A percentile compares a stretch with the other conserved stretches of the same genome.
Conservation (phyloP, 1,284 basidiomycete genomes). For the Trichosporon sp. region DNA sequence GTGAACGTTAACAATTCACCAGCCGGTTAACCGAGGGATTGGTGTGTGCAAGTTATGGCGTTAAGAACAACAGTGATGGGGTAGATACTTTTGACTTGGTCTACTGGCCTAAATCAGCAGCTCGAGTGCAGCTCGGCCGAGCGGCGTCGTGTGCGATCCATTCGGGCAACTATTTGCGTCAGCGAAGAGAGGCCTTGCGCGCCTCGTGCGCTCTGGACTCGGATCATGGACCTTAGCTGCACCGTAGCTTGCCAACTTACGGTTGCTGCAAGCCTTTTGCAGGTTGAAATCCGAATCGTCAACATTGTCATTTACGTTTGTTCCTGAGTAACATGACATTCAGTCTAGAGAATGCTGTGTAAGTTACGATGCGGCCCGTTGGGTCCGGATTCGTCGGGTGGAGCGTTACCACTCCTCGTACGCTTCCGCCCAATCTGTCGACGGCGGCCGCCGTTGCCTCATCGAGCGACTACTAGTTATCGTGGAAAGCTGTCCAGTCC, state of each 20-base stretch:
- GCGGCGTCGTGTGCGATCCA: not conserved
- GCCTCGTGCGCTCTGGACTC: not conserved
- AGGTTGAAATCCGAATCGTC: not conserved
- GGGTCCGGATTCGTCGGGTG: not conserved
- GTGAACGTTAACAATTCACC: not conserved
- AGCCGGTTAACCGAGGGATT: not conserved
- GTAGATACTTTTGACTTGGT: no score
- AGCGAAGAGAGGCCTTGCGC: no score
- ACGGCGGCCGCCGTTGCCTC: not conserved
- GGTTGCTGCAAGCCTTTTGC: not conserved
- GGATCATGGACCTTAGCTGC: not conserved
- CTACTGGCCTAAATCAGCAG: no score
- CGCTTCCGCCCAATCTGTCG: not conserved
- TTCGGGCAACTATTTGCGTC: not conserved
- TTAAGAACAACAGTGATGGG: not conserved
- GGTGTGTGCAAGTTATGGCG: not conserved
- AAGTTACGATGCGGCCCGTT: not conserved
- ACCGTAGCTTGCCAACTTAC: not conserved
- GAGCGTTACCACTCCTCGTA: not conserved
- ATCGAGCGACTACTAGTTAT: no score
- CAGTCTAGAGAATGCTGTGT: not conserved
- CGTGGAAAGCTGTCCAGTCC: not conserved
- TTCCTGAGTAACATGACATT: conserved; percentile 1
- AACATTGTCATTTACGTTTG: not conserved
- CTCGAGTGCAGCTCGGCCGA: not conserved